Conservation (phyloP, 202 grass and related monocot genomes). For the Bolboschoenoplectus hybrid region DNA sequence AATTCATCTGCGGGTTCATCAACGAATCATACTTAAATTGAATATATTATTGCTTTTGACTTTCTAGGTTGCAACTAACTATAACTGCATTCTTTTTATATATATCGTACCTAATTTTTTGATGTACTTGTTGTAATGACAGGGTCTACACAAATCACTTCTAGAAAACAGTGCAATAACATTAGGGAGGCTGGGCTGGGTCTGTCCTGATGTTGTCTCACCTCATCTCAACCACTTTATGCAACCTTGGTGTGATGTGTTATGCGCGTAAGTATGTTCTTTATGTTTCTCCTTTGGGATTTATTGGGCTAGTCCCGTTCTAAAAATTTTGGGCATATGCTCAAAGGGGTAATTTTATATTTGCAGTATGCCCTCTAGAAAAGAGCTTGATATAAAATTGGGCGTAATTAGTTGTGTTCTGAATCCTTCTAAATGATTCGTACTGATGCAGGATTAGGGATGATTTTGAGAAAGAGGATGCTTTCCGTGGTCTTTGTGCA, state of each 20-base stretch:
- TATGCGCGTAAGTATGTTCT: conserved; percentile 72
- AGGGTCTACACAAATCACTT: conserved; percentile 94
- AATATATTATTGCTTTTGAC: conserved; percentile 27
- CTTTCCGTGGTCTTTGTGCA: conserved; percentile 94
- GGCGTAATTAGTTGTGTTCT: neutral
- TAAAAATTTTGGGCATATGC: conserved; percentile 15
- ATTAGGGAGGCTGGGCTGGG: conserved; percentile 94
- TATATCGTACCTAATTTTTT: conserved; percentile 36
- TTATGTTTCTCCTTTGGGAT: neutral
- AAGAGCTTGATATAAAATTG: neutral
- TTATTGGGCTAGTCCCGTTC: neutral
- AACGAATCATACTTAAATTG: neutral
- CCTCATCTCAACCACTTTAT: conserved; percentile 96
- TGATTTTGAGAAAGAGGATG: conserved; percentile 99
- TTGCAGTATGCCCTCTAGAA: neutral
- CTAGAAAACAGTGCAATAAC: conserved; percentile 96
- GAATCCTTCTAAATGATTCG: conserved; percentile 17
- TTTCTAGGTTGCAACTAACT: neutral
- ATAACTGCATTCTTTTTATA: conserved; percentile 22
- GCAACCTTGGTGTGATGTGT: conserved; percentile 83
- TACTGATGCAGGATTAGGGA: conserved; percentile 79
- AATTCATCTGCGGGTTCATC: neutral
- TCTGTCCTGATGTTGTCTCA: conserved; percentile 89
- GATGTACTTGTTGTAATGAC: conserved; percentile 25
- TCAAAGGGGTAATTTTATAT: neutral